phyloP scores from a whole-genome alignment of 1,284 basidiomycete species.

The Cryptococcus maquisensis region DNA sequence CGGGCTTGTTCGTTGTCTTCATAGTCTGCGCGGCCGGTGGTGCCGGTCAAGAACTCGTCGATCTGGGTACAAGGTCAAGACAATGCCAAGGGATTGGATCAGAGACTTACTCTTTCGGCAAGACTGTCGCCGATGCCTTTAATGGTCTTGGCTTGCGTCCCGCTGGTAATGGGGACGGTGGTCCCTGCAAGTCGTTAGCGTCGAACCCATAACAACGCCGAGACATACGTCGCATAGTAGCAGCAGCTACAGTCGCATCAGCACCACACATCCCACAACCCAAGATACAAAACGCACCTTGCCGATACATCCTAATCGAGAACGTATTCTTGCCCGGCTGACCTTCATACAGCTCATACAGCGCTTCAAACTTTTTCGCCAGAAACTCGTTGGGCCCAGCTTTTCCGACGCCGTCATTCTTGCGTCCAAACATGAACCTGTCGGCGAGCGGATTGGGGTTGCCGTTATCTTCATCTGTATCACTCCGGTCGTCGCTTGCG shows the following conservation, averaged over 20 bases:
- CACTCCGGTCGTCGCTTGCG: neutral
- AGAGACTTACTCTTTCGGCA: conserved; percentile 61
- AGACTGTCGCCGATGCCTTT: conserved; percentile 68
- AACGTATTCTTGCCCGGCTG: conserved; percentile 39
- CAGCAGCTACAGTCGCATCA: conserved; percentile 21
- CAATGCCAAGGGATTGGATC: neutral
- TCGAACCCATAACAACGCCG: conserved; percentile 8
- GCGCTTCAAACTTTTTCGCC: conserved; percentile 39
- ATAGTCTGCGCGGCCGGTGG: conserved; percentile 33
- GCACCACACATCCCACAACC: neutral
- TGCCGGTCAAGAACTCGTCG: conserved; percentile 41
- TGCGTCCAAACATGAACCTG: conserved; percentile 37
- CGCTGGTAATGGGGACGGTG: conserved; percentile 60
- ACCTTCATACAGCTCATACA: conserved; percentile 38
- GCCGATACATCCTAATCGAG: conserved; percentile 33
- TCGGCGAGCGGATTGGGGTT: conserved; percentile 19
- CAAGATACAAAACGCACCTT: conserved; percentile 15
- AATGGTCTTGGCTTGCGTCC: conserved; percentile 61
- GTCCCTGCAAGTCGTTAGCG: conserved; percentile 43
- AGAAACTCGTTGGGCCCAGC: conserved; percentile 44
- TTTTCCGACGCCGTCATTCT: conserved; percentile 22
- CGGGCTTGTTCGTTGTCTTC: conserved; percentile 39
- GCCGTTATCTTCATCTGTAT: neutral
- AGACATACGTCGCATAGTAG: conserved; percentile 45
- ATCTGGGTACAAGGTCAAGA: conserved; percentile 25